Base-by-base conservation (phyloP, 768 basidiomycete species). In the Boletus reticuloceps region DNA sequence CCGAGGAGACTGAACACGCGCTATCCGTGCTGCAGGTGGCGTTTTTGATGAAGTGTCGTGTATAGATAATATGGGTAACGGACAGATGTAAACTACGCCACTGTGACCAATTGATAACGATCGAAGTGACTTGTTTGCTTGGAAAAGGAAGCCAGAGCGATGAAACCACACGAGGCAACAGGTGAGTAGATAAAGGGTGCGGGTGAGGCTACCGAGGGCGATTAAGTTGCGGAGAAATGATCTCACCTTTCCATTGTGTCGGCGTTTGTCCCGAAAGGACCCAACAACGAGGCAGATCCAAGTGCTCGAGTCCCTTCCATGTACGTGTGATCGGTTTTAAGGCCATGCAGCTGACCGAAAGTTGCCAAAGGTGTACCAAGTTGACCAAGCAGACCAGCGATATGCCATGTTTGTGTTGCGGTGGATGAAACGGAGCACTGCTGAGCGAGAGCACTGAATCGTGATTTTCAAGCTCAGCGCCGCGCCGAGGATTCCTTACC, bases 381-480 rank as follows among this genome's bases (percentile, higher is more conserved):
- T 40, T 32, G 20, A 32, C 37, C 43, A 42, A 41, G 20, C 5
- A 22, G 22, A 22, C 3, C 2, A 22, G 2, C 5, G 39, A 40
- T 19, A 58, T 49, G n/a, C 54, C 47, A 37, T 29, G 50, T 59
- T 60, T 43, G 48, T 32, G n/a, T 37, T 29, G 3, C 37, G 37
- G 32, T 58, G 58, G 51, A 49, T 31, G 46, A 42, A 27, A 14
- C 45, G 10, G 17, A 19, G 44, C 38, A 17, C 20, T 19, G 19
- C 6, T 12, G 47, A 16, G 31, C 3, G 22, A 32, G 47, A 31
- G 45, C 34, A 44, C 53, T 51, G 53, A 63, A 65, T 64, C 60
- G 52, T 16, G 19, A 29, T n/a, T 53, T 64, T 66, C 22, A 64
- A 64, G 29, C 50, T 57, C 63, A 48, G 36, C 50, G 59, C 64